A percentile compares a stretch with the other conserved stretches of the same genome.
Conservation (phyloP, 176 grass and related monocot genomes). For the Oryza punctata region DNA sequence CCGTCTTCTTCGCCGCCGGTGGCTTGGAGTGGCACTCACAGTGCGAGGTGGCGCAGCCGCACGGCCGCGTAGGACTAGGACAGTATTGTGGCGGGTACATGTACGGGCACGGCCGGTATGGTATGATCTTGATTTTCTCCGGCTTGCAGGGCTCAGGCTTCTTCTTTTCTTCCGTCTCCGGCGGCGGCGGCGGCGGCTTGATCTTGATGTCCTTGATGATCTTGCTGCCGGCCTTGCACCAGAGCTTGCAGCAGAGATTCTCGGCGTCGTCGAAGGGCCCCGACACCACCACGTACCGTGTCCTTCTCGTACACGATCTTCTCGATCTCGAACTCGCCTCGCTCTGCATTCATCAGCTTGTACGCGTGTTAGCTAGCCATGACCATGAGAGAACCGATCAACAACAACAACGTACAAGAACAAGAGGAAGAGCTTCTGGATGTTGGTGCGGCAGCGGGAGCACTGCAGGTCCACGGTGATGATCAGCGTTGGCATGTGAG, state of each 20-base stretch:
- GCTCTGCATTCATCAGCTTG: background rate
- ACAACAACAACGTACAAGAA: background rate
- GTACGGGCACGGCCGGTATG: no score
- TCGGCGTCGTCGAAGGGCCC: conserved; percentile 67
- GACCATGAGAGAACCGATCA: no score
- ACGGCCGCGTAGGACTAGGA: background rate
- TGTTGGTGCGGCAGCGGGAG: conserved; percentile 57
- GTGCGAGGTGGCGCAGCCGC: background rate
- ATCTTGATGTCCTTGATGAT: conserved; percentile 48
- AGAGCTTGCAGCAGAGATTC: conserved; percentile 48
- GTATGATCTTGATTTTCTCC: background rate
- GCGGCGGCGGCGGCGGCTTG: background rate
- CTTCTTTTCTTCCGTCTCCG: no score
- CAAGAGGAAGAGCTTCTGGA: conserved; percentile 37
- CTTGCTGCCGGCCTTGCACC: conserved; percentile 62
- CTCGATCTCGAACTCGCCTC: conserved; percentile 49
- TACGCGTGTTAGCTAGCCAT: no score
- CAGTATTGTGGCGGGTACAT: background rate
- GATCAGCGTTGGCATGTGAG: conserved; percentile 56
- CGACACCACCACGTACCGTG: conserved; percentile 52
- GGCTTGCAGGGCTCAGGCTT: background rate
- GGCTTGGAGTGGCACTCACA: background rate
- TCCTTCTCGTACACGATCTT: conserved; percentile 68
- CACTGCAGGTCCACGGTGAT: conserved; percentile 64
- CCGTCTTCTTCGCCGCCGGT: background rate